These are phyloP conservation scores for Malania oleifera DNA, from an alignment of 164 flowering plant genomes.

Conservation along the genomic window DNA sequence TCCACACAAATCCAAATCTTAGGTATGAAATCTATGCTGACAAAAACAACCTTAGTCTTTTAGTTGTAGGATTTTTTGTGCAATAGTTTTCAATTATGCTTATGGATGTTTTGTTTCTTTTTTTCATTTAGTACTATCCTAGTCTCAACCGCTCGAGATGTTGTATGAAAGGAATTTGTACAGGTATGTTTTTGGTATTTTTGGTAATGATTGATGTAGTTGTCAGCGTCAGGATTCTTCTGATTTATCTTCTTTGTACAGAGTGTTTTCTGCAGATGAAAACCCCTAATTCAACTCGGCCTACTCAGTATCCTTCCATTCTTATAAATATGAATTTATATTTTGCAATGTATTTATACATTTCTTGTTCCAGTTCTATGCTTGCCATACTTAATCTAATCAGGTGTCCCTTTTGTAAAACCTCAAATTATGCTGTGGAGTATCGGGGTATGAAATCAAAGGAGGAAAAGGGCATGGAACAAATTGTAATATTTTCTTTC, in stretches of 20 bases:
- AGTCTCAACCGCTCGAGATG: constrained; percentile 97
- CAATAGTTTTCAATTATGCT: background rate
- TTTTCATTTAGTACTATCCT: constrained; percentile 66
- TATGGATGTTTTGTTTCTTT: constrained; percentile 9
- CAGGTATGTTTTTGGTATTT: constrained; percentile 45
- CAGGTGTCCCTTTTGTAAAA: constrained; percentile 98
- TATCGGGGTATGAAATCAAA: constrained; percentile 84
- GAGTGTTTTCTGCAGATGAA: constrained; percentile 99
- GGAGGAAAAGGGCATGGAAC: constrained; percentile 91
- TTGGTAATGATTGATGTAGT: background rate
- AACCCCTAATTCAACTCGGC: constrained; percentile 87
- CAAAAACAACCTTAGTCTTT: background rate
- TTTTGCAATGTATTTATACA: background rate
- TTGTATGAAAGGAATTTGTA: constrained; percentile 95
- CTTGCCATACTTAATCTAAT: constrained; percentile 37
- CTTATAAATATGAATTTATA: background rate
- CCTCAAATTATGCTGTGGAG: constrained; percentile 88
- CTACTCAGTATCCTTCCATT: constrained; percentile 88
- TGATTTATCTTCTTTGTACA: constrained; percentile 25
- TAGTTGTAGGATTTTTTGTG: background rate
- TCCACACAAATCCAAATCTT: no score
- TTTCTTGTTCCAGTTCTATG: background rate
- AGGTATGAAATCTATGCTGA: no score
- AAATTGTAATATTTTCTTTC: constrained; percentile 60
- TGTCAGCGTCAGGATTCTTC: background rate